Evolutionary conservation across 1,284 basidiomycete species (phyloP).

Genomic region (Boletellus deceptivus): DNA sequence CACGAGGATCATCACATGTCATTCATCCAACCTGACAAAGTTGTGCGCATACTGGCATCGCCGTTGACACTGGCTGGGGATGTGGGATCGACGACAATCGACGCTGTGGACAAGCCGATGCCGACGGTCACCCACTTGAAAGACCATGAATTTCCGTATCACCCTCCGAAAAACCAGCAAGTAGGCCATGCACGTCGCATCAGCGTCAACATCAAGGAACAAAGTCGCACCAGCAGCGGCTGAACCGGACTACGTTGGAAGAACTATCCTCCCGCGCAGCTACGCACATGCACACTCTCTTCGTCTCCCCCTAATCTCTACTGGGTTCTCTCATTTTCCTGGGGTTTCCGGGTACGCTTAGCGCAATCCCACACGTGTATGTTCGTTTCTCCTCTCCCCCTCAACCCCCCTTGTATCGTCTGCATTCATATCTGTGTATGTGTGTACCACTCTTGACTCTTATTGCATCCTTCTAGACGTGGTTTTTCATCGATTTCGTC

Average conservation of each 20-base stretch:
- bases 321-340: neutral
- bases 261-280: too few species aligned
- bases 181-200: constrained; percentile 36
- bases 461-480: neutral
- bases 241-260: constrained; percentile 5
- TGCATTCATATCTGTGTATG: too few species aligned
- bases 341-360: neutral
- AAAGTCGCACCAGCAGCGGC: constrained; percentile 6
- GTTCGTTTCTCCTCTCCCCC: neutral
- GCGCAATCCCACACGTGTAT: constrained; percentile 2
- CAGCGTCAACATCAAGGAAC: constrained; percentile 35
- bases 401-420: too few species aligned
- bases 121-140: neutral
- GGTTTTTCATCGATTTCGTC: neutral
- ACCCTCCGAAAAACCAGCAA: constrained; percentile 26
- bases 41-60: neutral
- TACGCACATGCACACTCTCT: too few species aligned
- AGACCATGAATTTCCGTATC: constrained; percentile 29
- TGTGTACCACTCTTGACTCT: neutral
- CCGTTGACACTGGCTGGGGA: neutral
- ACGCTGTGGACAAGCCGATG: neutral
- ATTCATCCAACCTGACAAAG: constrained; percentile 1
- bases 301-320: neutral
- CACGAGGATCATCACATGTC: constrained; percentile 10
- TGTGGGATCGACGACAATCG: neutral